A percentile compares a stretch with the other conserved stretches of the same genome.
Conservation (phyloP, 1,139 yeast genomes). For the Yamadazyma pseudoaaseri region DNA sequence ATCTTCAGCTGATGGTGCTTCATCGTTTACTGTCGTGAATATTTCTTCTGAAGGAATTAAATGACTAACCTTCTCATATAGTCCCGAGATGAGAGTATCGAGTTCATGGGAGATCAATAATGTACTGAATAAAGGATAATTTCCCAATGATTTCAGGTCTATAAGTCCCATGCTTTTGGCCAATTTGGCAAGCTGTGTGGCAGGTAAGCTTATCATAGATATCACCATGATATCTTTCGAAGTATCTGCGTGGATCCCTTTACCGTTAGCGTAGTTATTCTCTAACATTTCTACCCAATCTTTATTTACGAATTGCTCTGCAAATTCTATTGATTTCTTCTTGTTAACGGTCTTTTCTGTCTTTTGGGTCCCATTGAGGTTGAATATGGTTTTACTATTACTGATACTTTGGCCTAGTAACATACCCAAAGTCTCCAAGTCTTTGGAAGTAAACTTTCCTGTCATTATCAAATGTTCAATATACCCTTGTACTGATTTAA, state of each 20-base stretch:
- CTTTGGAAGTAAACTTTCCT: slow-evolving; percentile 42
- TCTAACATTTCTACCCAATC: slow-evolving; percentile 63
- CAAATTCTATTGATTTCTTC: slow-evolving; percentile 34
- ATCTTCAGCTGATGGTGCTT: slow-evolving; percentile 26
- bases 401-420: slow-evolving; percentile 42
- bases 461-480: slow-evolving; percentile 42
- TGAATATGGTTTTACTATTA: slow-evolving; percentile 13
- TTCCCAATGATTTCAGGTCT: slow-evolving; percentile 36
- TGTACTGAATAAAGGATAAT: slow-evolving; percentile 55
- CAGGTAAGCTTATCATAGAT: slow-evolving; percentile 51
- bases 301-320: slow-evolving; percentile 51
- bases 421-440: slow-evolving; percentile 41
- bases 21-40: background rate
- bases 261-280: slow-evolving; percentile 53
- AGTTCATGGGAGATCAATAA: slow-evolving; percentile 47
- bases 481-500: slow-evolving; percentile 44
- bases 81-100: slow-evolving; percentile 46
- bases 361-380: slow-evolving; percentile 9
- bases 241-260: slow-evolving; percentile 45
- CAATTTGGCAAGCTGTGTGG: slow-evolving; percentile 38
- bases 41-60: slow-evolving; percentile 18
- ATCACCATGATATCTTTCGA: slow-evolving; percentile 52
- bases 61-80: slow-evolving; percentile 47
- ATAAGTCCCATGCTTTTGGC: slow-evolving; percentile 46
- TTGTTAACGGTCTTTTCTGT: slow-evolving; percentile 15